Conservation (phyloP, 495 filamentous ascomycete genomes). For the Penicillium desertorum region DNA sequence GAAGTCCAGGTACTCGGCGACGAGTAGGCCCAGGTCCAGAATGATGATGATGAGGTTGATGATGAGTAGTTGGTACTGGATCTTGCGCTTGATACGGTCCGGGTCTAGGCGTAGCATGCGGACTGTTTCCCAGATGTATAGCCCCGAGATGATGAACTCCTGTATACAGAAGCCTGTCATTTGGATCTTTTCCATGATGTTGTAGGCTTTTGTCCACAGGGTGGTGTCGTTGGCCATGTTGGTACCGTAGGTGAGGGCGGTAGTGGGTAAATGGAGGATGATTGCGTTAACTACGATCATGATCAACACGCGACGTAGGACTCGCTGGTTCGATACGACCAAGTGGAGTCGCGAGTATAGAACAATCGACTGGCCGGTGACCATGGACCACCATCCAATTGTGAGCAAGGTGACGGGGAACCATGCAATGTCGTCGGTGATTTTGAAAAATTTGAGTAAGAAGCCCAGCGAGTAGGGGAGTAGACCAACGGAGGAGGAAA, state of each 20-base stretch:
- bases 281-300: constrained; percentile 61
- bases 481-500: constrained; percentile 55
- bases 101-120: constrained; percentile 48
- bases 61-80: constrained; percentile 57
- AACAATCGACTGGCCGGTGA: constrained; percentile 65
- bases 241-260: constrained; percentile 55
- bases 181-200: constrained; percentile 63
- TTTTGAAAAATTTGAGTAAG: constrained; percentile 58
- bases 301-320: constrained; percentile 50
- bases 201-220: constrained; percentile 45
- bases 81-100: constrained; percentile 47
- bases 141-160: constrained; percentile 57
- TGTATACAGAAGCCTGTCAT: constrained; percentile 63
- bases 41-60: constrained; percentile 59
- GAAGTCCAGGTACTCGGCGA: constrained; percentile 54
- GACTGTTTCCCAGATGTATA: constrained; percentile 60
- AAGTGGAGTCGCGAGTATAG: constrained; percentile 69
- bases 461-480: constrained; percentile 59
- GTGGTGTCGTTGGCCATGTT: constrained; percentile 39
- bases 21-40: constrained; percentile 56
- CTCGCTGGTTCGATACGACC: constrained; percentile 49
- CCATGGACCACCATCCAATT: constrained; percentile 63
- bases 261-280: constrained; percentile 56
- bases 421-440: constrained; percentile 37
- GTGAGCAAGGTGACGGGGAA: constrained; percentile 47